Evolutionary conservation across 2,329 filamentous ascomycete genomes (phyloP), one percentile per base, ranked within the genome.

Genomic region (Aspergillus sp.): DNA sequence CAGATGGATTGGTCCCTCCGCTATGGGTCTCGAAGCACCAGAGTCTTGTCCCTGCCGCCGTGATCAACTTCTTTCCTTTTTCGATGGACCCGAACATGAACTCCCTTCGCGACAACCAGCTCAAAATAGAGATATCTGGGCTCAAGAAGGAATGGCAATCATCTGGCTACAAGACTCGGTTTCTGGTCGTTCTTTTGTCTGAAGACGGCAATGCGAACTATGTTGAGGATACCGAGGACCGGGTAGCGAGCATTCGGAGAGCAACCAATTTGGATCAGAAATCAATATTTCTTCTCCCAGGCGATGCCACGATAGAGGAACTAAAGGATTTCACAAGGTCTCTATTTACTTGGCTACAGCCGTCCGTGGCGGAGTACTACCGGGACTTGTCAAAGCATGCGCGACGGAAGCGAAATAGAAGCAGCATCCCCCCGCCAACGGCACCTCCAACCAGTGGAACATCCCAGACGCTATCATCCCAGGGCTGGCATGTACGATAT

Each of bases 401-500:
- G 7, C 81, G 90, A 55, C 85, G 93, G 63, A 97, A 97, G 73
- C 85, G 87, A 55, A 85, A 86, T 41, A 80, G 89, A 48, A 85
- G 87, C 5, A 76, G 81, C 12, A 82, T 86, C 9, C 89, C 89
- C 7, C 82, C 85, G 42, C 88, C 90, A 3, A 91, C 88, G 5
- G 77, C 88, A 30, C 87, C 89, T 4, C 88, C 88, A 1, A 91
- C 87, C 0, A 82, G 78, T 19, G 88, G 87, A 29, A 94, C 88
- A 1, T 94, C 89, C 1, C 86, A 93, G 59, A 88, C 86, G 0
- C 69, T 96, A n/a, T 86, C 89, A 1, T 73, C 84, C 7, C 82
- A 88, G 38, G 90, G 88, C 3, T 98, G 91, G 93, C 89, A 88
- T 59, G 84, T 94, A 45, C 83, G 91, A 10, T 96, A 96, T 66